Evolutionary conservation across 805 yeast species (phyloP).

Genomic region (Pichia phayaonensis): DNA sequence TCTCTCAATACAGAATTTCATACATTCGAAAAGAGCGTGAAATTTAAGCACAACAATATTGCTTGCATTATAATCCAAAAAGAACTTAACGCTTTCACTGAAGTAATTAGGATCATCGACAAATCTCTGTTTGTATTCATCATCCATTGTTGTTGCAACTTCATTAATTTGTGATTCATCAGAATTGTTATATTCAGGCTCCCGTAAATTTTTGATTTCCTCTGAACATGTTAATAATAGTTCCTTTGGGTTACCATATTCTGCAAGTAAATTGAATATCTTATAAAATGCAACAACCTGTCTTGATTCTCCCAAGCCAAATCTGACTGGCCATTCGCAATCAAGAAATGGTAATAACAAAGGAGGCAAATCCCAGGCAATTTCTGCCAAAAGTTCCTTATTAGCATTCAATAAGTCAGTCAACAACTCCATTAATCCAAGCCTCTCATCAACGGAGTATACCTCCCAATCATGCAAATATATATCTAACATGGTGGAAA

Average conservation of each 20-base stretch:
- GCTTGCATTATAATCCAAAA: neutral
- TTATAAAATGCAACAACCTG: conserved; percentile 31
- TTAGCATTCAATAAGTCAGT: conserved; percentile 36
- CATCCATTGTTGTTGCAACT: neutral
- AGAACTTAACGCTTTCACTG: neutral
- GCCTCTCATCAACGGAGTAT: conserved; percentile 44
- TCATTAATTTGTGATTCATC: neutral
- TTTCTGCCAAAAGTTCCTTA: conserved; percentile 47
- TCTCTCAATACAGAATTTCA: conserved; percentile 48
- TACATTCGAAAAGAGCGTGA: conserved; percentile 60
- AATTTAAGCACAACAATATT: conserved; percentile 31
- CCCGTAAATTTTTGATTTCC: conserved; percentile 35
- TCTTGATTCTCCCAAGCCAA: conserved; percentile 32
- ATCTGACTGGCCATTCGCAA: conserved; percentile 26
- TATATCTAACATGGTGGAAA: conserved; percentile 64
- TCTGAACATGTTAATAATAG: conserved; percentile 66
- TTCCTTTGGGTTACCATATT: conserved; percentile 74
- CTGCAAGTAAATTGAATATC: conserved; percentile 57
- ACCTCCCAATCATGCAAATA: conserved; percentile 42
- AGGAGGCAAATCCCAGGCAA: conserved; percentile 91
- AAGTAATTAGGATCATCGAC: neutral
- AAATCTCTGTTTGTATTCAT: conserved; percentile 11
- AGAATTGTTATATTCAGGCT: neutral
- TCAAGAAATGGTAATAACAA: conserved; percentile 50
- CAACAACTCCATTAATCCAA: conserved; percentile 39